Conservation (phyloP, 345 rosid genomes). For the Euclidium syriacum region DNA sequence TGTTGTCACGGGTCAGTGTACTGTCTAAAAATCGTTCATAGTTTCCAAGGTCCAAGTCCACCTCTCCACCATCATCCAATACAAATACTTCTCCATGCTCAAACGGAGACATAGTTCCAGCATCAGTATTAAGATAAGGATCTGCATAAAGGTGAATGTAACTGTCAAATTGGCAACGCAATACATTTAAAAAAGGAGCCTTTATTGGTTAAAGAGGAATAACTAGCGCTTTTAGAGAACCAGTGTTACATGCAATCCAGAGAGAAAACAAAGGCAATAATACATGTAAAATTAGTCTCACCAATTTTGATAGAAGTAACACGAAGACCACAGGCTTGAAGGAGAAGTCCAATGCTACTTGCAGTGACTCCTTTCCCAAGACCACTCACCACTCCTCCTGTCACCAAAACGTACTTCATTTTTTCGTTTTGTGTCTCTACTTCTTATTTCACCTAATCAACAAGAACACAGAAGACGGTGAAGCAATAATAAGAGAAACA, state of each 20-base stretch:
- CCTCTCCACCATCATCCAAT: slow-evolving; percentile 87
- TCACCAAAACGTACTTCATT: slow-evolving; percentile 81
- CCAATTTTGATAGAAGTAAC: slow-evolving; percentile 79
- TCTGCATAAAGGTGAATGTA: slow-evolving; percentile 40
- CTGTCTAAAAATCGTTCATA: slow-evolving; percentile 74
- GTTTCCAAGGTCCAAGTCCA: slow-evolving; percentile 84
- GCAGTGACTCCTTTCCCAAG: slow-evolving; percentile 87
- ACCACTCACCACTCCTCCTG: slow-evolving; percentile 84
- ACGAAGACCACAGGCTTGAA: slow-evolving; percentile 76
- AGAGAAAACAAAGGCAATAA: not conserved
- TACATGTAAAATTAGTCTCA: not conserved
- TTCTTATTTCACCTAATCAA: slow-evolving; percentile 16
- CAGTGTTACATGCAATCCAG: slow-evolving; percentile 1
- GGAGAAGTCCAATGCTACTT: slow-evolving; percentile 77
- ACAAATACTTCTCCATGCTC: slow-evolving; percentile 92
- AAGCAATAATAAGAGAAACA: not conserved
- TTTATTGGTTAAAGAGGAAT: no score
- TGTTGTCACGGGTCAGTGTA: slow-evolving; percentile 71
- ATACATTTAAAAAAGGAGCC: not conserved
- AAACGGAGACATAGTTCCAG: slow-evolving; percentile 90
- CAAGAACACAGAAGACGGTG: not conserved
- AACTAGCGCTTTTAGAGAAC: not conserved
- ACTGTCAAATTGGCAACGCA: not conserved
- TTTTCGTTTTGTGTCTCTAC: not conserved
- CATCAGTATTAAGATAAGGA: slow-evolving; percentile 81